A percentile compares a stretch with the other conserved stretches of the same genome.
Conservation (phyloP, 2,329 filamentous ascomycete genomes). For the Colletotrichum lupini region DNA sequence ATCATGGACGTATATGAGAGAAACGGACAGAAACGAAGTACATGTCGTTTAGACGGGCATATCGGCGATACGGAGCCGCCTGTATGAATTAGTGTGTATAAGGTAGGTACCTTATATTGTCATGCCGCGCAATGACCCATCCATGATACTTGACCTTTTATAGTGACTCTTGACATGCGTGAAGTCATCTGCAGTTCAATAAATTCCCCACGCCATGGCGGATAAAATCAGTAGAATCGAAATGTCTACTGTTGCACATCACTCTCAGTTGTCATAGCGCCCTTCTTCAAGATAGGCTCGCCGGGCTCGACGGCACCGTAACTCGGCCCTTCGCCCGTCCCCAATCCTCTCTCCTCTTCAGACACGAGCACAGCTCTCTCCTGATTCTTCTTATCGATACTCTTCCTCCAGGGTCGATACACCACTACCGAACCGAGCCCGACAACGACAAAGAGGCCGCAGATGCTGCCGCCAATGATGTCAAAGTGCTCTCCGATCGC, state of each 20-base stretch:
- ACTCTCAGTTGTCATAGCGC: neutral
- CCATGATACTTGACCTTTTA: neutral
- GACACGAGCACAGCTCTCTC: neutral
- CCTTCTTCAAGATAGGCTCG: neutral
- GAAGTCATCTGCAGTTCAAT: neutral
- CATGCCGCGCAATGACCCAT: neutral
- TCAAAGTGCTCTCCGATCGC: slow-evolving; percentile 84
- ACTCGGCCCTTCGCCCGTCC: slow-evolving; percentile 50
- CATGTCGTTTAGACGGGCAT: neutral
- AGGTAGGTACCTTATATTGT: neutral
- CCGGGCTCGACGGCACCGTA: slow-evolving; percentile 62
- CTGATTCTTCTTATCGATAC: slow-evolving; percentile 49
- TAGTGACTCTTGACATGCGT: neutral
- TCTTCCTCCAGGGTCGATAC: slow-evolving; percentile 82
- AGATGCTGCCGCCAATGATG: slow-evolving; percentile 87
- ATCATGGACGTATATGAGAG: no score
- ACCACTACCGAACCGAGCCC: slow-evolving; percentile 78
- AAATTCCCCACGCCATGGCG: no score
- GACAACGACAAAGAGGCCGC: slow-evolving; percentile 83
- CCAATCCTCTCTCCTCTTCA: slow-evolving; percentile 24
- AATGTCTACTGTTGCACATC: neutral
- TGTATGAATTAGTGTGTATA: neutral
- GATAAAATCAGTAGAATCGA: neutral
- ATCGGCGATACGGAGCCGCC: neutral
- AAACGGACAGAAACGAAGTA: neutral